A percentile compares a stretch with the other conserved stretches of the same genome.
Conservation (phyloP, 805 yeast species). For the Lachancea quebecensis region DNA sequence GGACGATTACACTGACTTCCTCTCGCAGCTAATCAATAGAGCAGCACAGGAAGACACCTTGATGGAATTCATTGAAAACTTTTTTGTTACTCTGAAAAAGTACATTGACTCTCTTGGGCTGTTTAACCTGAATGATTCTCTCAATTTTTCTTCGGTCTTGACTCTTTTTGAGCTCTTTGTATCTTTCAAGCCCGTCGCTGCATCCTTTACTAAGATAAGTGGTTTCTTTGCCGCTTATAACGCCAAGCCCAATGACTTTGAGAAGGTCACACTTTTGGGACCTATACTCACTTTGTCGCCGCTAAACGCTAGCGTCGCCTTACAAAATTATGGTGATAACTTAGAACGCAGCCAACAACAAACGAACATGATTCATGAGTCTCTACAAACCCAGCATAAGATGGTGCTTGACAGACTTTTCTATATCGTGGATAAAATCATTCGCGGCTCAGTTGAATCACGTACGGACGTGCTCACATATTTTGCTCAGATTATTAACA, state of each 20-base stretch:
- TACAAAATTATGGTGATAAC: slow-evolving; percentile 39
- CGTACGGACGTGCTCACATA: slow-evolving; percentile 59
- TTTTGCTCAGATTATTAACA: slow-evolving; percentile 68
- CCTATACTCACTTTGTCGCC: slow-evolving; percentile 75
- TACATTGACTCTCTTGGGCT: slow-evolving; percentile 27
- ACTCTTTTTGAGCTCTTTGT: slow-evolving; percentile 53
- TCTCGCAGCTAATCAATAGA: slow-evolving; percentile 49
- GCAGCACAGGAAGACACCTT: slow-evolving; percentile 63
- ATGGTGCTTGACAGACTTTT: slow-evolving; percentile 58
- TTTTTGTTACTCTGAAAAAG: slow-evolving; percentile 32
- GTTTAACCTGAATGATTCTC: slow-evolving; percentile 42
- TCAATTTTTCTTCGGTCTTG: slow-evolving; percentile 44
- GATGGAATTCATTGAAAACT: slow-evolving; percentile 49
- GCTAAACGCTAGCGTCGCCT: slow-evolving; percentile 43
- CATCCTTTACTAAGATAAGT: slow-evolving; percentile 49
- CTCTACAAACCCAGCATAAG: slow-evolving; percentile 58
- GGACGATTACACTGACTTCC: slow-evolving; percentile 37
- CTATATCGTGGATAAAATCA: slow-evolving; percentile 60
- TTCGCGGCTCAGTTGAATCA: slow-evolving; percentile 64
- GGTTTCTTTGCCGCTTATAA: slow-evolving; percentile 44
- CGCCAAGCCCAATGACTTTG: slow-evolving; percentile 46
- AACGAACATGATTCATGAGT: slow-evolving; percentile 44
- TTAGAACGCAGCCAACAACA: slow-evolving; percentile 36
- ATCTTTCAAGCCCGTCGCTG: slow-evolving; percentile 54
- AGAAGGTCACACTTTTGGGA: slow-evolving; percentile 62